Percentiles rank a stretch among this genome's conserved stretches.
phyloP scores from a whole-genome alignment of 768 basidiomycete species.

The Chalciporus chontae region DNA sequence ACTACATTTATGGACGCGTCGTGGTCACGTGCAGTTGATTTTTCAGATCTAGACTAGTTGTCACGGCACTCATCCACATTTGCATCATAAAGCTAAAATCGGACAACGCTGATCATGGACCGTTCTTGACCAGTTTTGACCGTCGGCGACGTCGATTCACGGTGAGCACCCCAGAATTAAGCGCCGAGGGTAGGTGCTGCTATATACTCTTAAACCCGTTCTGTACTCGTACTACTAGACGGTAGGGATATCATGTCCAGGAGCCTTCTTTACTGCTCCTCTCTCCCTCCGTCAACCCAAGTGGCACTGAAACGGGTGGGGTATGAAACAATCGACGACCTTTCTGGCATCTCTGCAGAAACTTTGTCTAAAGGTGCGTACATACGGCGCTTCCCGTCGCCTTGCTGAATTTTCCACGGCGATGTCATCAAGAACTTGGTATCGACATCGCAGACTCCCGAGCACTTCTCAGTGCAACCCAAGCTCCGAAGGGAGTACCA shows the following conservation, averaged over 20 bases:
- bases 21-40: conserved; percentile 25
- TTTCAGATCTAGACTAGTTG: not conserved
- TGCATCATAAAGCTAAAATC: not conserved
- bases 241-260: conserved; percentile 32
- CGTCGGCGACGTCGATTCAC: not conserved
- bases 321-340: conserved; percentile 55
- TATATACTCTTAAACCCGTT: not conserved
- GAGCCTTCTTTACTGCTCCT: conserved; percentile 43
- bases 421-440: conserved; percentile 42
- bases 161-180: conserved; percentile 1
- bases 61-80: not conserved
- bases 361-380: conserved; percentile 49
- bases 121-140: not conserved
- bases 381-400: not conserved
- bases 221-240: no score
- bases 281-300: conserved; percentile 44
- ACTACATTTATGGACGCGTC: conserved; percentile 30
- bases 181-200: conserved; percentile 8
- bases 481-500: conserved; percentile 29
- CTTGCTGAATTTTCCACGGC: not conserved
- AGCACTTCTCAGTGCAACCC: conserved; percentile 42
- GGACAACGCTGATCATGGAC: conserved; percentile 2
- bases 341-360: conserved; percentile 42
- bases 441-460: conserved; percentile 45
- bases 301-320: conserved; percentile 48